A percentile compares a stretch with the other conserved stretches of the same genome.
Evolutionary conservation across 2,329 filamentous ascomycete species (phyloP).

Genomic region (Podosphaera fusca): DNA sequence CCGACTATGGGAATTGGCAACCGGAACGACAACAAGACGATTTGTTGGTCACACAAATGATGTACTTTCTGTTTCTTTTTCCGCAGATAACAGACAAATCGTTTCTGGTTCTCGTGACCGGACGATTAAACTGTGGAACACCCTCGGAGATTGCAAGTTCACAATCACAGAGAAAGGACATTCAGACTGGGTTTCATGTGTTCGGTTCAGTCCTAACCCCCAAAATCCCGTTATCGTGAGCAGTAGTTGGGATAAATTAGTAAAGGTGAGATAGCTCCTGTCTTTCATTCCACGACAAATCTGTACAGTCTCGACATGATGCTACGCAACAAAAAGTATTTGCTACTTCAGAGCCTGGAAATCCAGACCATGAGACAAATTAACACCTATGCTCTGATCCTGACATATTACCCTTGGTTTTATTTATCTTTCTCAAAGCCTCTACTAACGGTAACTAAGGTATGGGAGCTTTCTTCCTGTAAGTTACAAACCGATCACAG

Average conservation of each 20-base stretch:
- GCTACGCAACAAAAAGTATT: constrained; percentile 89
- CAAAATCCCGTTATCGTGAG: constrained; percentile 99
- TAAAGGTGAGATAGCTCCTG: constrained; percentile 57
- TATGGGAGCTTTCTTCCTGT: constrained; percentile 99
- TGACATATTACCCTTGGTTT: neutral
- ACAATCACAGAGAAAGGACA: constrained; percentile 99
- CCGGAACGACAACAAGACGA: constrained; percentile 87
- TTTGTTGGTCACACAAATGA: constrained; percentile 99
- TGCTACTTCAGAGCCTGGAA: constrained; percentile 98
- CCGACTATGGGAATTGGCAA: constrained; percentile 96
- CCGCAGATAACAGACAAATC: constrained; percentile 99
- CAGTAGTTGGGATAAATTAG: constrained; percentile 97
- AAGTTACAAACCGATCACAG: constrained; percentile 99
- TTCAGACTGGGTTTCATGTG: constrained; percentile 98
- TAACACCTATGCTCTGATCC: constrained; percentile 73
- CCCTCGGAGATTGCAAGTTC: constrained; percentile 99
- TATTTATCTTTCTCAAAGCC: constrained; percentile 1
- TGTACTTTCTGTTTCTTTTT: constrained; percentile 98
- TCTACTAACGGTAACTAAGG: constrained; percentile 28
- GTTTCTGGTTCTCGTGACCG: constrained; percentile 96
- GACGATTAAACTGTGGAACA: constrained; percentile 99
- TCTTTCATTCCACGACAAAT: constrained; percentile 7
- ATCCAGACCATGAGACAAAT: constrained; percentile 86
- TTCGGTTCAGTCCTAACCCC: constrained; percentile 98
- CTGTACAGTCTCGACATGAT: constrained; percentile 45